Base-by-base conservation (phyloP, 192 early-diverging fungal species). In the Chytriomyces sp. region DNA sequence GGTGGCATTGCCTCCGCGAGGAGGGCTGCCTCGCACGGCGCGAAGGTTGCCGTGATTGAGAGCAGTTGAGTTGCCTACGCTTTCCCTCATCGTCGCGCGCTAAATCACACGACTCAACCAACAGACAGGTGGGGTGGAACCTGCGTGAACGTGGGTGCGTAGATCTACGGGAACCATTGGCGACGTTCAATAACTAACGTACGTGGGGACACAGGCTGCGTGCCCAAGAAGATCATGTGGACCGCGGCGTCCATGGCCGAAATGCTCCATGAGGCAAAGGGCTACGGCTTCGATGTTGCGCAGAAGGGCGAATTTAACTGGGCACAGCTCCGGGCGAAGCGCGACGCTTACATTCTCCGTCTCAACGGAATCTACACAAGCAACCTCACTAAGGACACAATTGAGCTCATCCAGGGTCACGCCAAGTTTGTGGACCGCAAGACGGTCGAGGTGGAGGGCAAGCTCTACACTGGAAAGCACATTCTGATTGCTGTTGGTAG, bases 321-420 rank as follows among this genome's bases (percentile, higher is more conserved):
- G 95, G 76, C 80, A 4, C 64, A 79, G 17, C 77, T 99, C 66
- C 98, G 98, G 82, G 53, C 87, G 36, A 95, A 94, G 82, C 90
- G 97, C 40, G 97, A 99, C 76, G 95, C 92, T 5, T 99, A 99
- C 81, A 93, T 99, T 40, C 84, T 89, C 81, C 95, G 97, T 40
- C 85, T 99, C 22, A 99, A 99, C 80, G 92, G 93, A 26, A 99
- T 99, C 77, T 99, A 99, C 83, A 91, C 89, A 80, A 85, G 73
- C 68, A 99, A 99, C 78, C 81, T 99, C 33, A 77, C 72, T 39
- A 95, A 94, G 74, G 96, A 98, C 61, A 80, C 77, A 7, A 89
- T 99, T 33, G 93, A 94, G 32, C 89, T 90, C 53, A 89, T 97
- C 75, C 72, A 85, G 40, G 97, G 97, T 17, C 85, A 77, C 52